Evolutionary conservation across 148 eudicot genomes (phyloP), one percentile per base, ranked within the genome.

Genomic region (Fagopyrum tataricum): DNA sequence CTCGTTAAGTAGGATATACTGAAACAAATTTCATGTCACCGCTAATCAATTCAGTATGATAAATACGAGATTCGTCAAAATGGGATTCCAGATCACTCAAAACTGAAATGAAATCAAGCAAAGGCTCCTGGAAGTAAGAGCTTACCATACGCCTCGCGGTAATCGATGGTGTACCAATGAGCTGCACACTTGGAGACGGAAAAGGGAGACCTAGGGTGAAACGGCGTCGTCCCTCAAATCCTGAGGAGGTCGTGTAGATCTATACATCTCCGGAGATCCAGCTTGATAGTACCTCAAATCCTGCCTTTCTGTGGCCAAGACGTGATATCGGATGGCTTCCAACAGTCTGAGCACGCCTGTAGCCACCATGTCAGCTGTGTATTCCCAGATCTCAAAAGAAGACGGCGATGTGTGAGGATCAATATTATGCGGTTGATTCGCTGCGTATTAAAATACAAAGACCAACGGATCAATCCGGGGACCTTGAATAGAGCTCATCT

Each of bases 331-430:
- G 20, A 94, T 74, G 0, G 98, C 97, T 70, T 94, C 98, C 4
- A 94, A 82, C 31, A 94, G 82, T 6, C 98, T 70, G 24, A 94
- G 81, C 0, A 95, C 76, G 2, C 97, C 98, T 5, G 98, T 94
- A 21, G 92, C 95, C 11, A 94, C 98, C 6, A 89, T 97, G 20
- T 94, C 97, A 21, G 97, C 97, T 18, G 98, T 94, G 69, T 86
- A 94, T 62, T 94, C 98, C 0, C 97, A 97, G 77, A 94, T 93
- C 80, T 94, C 98, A 39, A 94, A 94, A n/a, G 0, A 97, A 94
- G 12, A 94, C 93, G 11, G 98, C 98, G 43, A 94, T 96, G 76
- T 94, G 85, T 93, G 98, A 0, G 98, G 98, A 68, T 91, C 98
- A 68, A 93, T 91, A 78, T 93, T 76, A 93, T 93, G 85, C 91